Base-by-base conservation (phyloP, 345 rosid species). In the Brassica juncea region DNA sequence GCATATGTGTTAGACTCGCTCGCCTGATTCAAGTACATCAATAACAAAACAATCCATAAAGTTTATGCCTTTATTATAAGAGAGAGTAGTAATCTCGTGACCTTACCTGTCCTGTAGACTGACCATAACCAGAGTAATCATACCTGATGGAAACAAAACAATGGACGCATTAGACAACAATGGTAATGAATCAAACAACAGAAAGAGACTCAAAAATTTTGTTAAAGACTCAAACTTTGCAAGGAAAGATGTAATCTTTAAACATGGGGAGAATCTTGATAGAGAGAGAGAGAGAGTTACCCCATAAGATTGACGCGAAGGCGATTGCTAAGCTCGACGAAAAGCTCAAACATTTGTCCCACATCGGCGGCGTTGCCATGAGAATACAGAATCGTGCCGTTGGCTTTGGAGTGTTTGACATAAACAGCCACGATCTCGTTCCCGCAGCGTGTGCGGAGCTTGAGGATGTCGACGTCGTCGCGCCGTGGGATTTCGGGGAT, bases 321-420 rank as follows among this genome's bases (percentile, higher is more conserved):
- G 47, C 93, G 98, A 80, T 86, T 88, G 75, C 92, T 86, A 58
- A 95, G 85, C 82, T 93, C 97, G 37, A 89, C 88, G 65, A 95
- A 95, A 27, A 95, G 97, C 84, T 95, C 98, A 75, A 86, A 87
- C 97, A 95, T 90, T 74, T 95, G 99, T 0, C 98, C 98, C 77
- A 95, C 83, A 82, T 95, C 98, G 57, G 99, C 99, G 1, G 99
- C 99, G 87, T 95, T 95, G 31, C 99, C 99, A 71, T 95, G 99
- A 31, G 99, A 95, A 83, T 95, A 93, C 39, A 95, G 83, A 74
- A 95, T 55, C 11, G 98, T 95, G 25, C 86, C 85, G 8, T 89
- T 73, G 32, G 99, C 91, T 77, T 86, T 91, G 0, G 93, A 88
- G 68, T 95, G 97, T 71, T 82, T 89, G 8, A 92, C 82, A 77